Base-by-base conservation (phyloP, 148 eudicot species). In the Mesembryanthemum crystallinum region DNA sequence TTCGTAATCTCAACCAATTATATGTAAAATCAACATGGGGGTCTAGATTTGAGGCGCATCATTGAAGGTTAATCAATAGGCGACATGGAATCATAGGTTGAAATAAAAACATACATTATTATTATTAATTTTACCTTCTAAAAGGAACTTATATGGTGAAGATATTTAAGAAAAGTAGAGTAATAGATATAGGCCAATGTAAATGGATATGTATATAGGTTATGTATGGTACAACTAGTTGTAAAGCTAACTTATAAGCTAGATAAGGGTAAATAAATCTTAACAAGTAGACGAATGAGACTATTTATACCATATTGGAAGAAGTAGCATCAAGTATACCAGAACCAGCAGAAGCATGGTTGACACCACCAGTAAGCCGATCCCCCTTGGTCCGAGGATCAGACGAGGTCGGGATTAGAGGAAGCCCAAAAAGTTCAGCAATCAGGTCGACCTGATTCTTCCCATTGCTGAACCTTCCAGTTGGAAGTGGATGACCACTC, bases 321-420 rank as follows among this genome's bases (percentile, higher is more conserved):
- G 37, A 67, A 4, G 81, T 79, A 30, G 49, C 20, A 45, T 79
- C 77, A 7, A 79, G 73, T n/a, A 73, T 79, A 43, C 81, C 77
- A 43, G 81, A 79, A 67, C 77, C 81, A 30, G 73, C 73, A 32
- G 73, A 79, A 24, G 68, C 81, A 58, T 39, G 28, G 57, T 73
- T 79, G 64, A 79, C 73, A 35, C 81, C 81, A 7, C 18, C 29
- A 67, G 20, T 9, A 67, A 73, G 32, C 37, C 21, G 23, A 59
- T 9, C 18, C 24, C 69, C 73, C 54, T 55, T 78, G 54, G 72
- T 57, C 15, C 0, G 18, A 9, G 76, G 67, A 58, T 73, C 73
- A 8, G 62, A 42, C n/a, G 43, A 73, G 12, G 62, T 3, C 6
- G 77, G 77, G 14, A 73, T 0, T 7, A 47, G 28, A 14, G 81